These are phyloP conservation scores for Crithidia bombi DNA, from an alignment of 208 protist species.

Conservation along the genomic window DNA sequence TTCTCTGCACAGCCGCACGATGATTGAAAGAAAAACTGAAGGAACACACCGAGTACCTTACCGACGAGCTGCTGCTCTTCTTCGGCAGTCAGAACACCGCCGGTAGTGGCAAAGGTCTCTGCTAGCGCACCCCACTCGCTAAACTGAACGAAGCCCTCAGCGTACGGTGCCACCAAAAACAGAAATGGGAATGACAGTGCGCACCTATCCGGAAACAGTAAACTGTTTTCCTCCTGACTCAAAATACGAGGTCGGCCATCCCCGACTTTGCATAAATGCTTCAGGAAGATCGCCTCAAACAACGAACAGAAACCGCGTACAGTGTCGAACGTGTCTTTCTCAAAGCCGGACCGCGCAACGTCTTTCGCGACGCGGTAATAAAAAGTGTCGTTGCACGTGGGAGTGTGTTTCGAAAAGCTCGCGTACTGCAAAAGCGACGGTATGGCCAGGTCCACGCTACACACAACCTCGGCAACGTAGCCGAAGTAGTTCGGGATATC, in stretches of 20 bases:
- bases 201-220: constrained; percentile 12
- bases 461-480: constrained; percentile 73
- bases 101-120: constrained; percentile 17
- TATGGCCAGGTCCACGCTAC: constrained; percentile 47
- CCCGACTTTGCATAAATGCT: constrained; percentile 40
- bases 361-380: constrained; percentile 69
- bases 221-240: not conserved
- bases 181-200: constrained; percentile 79
- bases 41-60: constrained; percentile 41
- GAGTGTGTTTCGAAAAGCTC: constrained; percentile 20
- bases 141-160: constrained; percentile 68
- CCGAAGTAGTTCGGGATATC: constrained; percentile 84
- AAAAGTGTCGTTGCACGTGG: constrained; percentile 58
- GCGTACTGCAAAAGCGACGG: constrained; percentile 23
- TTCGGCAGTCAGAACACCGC: constrained; percentile 22
- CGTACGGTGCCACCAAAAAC: constrained; percentile 67
- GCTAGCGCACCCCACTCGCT: constrained; percentile 37
- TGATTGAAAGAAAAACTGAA: constrained; percentile 55
- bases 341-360: constrained; percentile 51
- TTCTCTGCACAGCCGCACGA: constrained; percentile 21
- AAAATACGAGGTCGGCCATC: constrained; percentile 12
- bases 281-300: constrained; percentile 62
- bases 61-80: constrained; percentile 29
- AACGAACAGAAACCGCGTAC: constrained; percentile 64
- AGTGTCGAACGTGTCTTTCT: constrained; percentile 59